Evolutionary conservation across 805 yeast genomes (phyloP).

Genomic region (Saturnispora gosingensis): DNA sequence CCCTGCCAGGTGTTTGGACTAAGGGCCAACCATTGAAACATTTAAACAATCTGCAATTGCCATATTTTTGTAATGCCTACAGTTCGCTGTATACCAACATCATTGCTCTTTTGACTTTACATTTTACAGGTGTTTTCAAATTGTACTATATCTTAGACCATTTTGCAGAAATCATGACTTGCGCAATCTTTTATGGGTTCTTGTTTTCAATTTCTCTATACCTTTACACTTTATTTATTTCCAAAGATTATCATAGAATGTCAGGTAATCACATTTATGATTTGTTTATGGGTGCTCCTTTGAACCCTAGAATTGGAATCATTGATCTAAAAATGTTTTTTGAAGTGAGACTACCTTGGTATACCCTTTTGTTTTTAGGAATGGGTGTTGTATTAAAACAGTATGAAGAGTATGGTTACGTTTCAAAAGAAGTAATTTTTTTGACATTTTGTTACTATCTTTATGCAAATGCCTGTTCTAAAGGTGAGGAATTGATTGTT

Average conservation of each 20-base stretch:
- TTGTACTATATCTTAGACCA: conserved; percentile 67
- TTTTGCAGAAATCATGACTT: conserved; percentile 89
- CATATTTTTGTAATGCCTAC: conserved; percentile 90
- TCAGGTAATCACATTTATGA: conserved; percentile 88
- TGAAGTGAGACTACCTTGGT: conserved; percentile 97
- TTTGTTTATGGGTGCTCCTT: conserved; percentile 94
- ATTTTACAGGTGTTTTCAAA: conserved; percentile 65
- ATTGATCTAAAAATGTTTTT: conserved; percentile 94
- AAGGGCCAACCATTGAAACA: conserved; percentile 90
- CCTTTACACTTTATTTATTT: conserved; percentile 50
- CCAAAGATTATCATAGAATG: conserved; percentile 80
- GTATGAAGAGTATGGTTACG: conserved; percentile 70
- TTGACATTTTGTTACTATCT: conserved; percentile 82
- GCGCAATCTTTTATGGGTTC: conserved; percentile 76
- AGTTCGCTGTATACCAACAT: conserved; percentile 70
- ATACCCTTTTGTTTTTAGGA: conserved; percentile 69
- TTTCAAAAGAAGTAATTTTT: conserved; percentile 65
- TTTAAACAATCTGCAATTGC: conserved; percentile 68
- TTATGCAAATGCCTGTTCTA: conserved; percentile 93
- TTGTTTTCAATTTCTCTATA: conserved; percentile 60
- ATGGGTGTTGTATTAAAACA: conserved; percentile 71
- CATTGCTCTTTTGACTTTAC: conserved; percentile 48
- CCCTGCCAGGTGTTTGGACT: conserved; percentile 89
- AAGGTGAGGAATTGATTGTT: conserved; percentile 95
- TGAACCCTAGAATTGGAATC: conserved; percentile 90